phyloP scores from a whole-genome alignment of 2,329 filamentous ascomycete species.

The Exophiala sideris region DNA sequence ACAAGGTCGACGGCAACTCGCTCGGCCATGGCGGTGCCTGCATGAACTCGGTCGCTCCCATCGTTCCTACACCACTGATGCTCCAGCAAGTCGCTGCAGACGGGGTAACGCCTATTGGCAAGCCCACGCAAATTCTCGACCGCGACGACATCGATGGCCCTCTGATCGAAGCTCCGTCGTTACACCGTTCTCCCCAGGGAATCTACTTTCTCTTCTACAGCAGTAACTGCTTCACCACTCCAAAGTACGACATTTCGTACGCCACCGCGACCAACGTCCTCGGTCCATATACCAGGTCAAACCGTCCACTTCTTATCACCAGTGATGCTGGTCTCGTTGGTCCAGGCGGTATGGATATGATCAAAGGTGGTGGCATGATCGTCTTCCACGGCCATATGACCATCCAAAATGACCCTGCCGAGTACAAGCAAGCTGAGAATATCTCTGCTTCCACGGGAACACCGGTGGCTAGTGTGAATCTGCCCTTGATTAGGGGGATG shows the following conservation, averaged over 20 bases:
- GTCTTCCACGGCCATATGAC: conserved; percentile 28
- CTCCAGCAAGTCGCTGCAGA: conserved; percentile 41
- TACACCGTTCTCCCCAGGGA: conserved; percentile 41
- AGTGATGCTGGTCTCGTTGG: conserved; percentile 30
- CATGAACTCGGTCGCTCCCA: conserved; percentile 42
- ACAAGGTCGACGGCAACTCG: conserved; percentile 65
- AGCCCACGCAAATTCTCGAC: conserved; percentile 56
- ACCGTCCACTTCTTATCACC: conserved; percentile 35
- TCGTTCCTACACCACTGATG: conserved; percentile 39
- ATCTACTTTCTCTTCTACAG: conserved; percentile 62
- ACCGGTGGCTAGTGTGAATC: conserved; percentile 12
- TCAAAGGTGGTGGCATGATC: conserved; percentile 23
- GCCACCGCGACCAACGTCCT: conserved; percentile 45
- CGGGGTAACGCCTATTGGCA: conserved; percentile 54
- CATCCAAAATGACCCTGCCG: conserved; percentile 17
- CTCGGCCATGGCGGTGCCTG: conserved; percentile 48
- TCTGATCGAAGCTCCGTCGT: conserved; percentile 60
- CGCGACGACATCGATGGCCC: conserved; percentile 62
- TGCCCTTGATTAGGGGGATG: conserved; percentile 24
- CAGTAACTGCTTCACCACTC: conserved; percentile 56
- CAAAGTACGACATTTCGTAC: conserved; percentile 59
- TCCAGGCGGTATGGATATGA: conserved; percentile 27
- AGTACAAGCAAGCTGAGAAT: conserved; percentile 10
- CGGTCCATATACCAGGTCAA: conserved; percentile 39
- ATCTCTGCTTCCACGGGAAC: conserved; percentile 9